Conservation (phyloP, 805 yeast genomes). For the Spathaspora passalidarum region DNA sequence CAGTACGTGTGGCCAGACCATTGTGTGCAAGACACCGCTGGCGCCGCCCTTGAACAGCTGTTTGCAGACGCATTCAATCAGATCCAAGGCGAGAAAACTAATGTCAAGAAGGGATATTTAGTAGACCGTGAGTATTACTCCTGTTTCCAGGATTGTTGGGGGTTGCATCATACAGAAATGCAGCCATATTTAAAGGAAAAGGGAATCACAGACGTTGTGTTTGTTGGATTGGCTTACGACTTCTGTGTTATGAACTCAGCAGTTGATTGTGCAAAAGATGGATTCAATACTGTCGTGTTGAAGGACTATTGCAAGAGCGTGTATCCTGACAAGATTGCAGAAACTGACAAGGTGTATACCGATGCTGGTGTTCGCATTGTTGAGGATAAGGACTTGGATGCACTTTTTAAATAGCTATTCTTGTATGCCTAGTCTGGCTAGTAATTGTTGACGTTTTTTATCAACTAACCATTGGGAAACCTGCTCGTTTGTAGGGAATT, state of each 20-base stretch:
- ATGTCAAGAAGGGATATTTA: constrained; percentile 69
- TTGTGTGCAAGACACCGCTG: constrained; percentile 71
- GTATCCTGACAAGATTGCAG: constrained; percentile 35
- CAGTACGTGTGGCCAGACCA: constrained; percentile 88
- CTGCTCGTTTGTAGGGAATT: constrained; percentile 33
- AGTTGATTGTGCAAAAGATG: constrained; percentile 56
- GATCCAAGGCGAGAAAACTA: constrained; percentile 27
- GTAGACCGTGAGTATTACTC: constrained; percentile 82
- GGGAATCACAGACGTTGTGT: constrained; percentile 56
- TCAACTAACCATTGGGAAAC: constrained; percentile 48
- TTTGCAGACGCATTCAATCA: constrained; percentile 36
- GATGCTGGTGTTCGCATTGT: constrained; percentile 32
- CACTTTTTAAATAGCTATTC: neutral
- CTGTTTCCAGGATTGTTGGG: constrained; percentile 81
- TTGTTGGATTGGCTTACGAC: constrained; percentile 85
- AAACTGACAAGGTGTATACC: constrained; percentile 32
- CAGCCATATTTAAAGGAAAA: constrained; percentile 42
- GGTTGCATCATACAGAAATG: constrained; percentile 65
- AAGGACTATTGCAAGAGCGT: constrained; percentile 57
- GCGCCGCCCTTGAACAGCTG: constrained; percentile 58
- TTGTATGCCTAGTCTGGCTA: constrained; percentile 29
- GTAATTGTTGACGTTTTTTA: constrained; percentile 40
- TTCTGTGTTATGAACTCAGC: constrained; percentile 82
- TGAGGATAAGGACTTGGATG: constrained; percentile 4
- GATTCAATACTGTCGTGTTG: constrained; percentile 64